Evolutionary conservation across 2,329 filamentous ascomycete species (phyloP).

Genomic region (Fusarium scirpi): DNA sequence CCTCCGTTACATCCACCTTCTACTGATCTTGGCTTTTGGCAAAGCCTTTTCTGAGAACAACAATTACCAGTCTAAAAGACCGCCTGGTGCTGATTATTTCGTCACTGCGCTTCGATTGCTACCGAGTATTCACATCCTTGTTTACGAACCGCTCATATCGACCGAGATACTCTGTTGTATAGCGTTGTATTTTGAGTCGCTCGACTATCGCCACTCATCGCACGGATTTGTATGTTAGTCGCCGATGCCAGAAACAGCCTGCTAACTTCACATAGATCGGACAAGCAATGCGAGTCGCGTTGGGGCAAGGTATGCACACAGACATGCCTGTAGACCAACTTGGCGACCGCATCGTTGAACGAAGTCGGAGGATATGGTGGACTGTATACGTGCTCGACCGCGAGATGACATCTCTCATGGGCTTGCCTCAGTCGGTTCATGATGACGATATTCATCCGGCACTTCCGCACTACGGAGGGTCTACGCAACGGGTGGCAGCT

Average conservation of each 20-base stretch:
- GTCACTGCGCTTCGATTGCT: conserved; percentile 58
- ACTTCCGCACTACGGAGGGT: conserved; percentile 49
- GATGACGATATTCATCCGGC: conserved; percentile 64
- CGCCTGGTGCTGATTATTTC: conserved; percentile 62
- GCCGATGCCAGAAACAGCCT: background rate
- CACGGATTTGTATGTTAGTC: conserved; percentile 56
- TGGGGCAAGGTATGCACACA: conserved; percentile 64
- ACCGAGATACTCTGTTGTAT: conserved; percentile 65
- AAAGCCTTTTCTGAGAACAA: conserved; percentile 62
- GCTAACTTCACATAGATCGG: conserved; percentile 44
- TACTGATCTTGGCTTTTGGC: conserved; percentile 66
- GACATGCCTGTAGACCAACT: conserved; percentile 60
- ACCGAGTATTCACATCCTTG: conserved; percentile 56
- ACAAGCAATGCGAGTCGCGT: conserved; percentile 62
- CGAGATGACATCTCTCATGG: conserved; percentile 66
- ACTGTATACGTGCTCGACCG: conserved; percentile 65
- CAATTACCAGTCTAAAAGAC: conserved; percentile 51
- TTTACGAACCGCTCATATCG: conserved; percentile 57
- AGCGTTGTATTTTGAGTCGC: conserved; percentile 64
- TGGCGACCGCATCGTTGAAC: conserved; percentile 55
- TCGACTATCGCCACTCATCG: conserved; percentile 61
- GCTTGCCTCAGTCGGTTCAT: conserved; percentile 60
- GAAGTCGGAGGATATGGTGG: conserved; percentile 65
- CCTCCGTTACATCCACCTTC: conserved; percentile 66
- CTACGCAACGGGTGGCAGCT: conserved; percentile 43